These are phyloP conservation scores for Colletotrichum tanaceti DNA, from an alignment of 2,329 filamentous ascomycete species.

Conservation along the genomic window DNA sequence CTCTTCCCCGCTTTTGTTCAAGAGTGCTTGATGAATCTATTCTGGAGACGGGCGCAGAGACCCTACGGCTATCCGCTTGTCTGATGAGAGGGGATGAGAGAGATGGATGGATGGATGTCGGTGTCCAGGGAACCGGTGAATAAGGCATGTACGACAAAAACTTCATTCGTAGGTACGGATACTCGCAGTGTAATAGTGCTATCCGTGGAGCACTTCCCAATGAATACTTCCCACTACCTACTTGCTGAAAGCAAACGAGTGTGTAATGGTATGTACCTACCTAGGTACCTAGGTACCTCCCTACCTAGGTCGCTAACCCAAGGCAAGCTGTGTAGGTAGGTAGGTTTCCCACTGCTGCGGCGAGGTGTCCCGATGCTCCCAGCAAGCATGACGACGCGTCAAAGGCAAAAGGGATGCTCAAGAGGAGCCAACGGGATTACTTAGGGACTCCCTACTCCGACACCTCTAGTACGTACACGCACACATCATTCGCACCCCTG, in stretches of 20 bases:
- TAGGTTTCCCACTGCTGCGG: background rate
- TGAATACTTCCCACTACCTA: too few species aligned
- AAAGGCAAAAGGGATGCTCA: slow-evolving; percentile 14
- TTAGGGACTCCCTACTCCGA: slow-evolving; percentile 9
- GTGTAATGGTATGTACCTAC: too few species aligned
- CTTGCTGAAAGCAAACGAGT: background rate
- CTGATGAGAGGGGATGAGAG: background rate
- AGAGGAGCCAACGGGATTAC: background rate
- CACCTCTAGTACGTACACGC: background rate
- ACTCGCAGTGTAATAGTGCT: background rate
- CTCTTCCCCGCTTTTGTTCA: background rate
- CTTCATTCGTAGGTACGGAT: background rate
- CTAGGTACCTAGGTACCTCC: too few species aligned
- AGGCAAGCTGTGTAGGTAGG: too few species aligned
- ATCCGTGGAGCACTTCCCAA: background rate
- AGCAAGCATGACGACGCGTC: slow-evolving; percentile 33
- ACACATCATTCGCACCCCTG: background rate
- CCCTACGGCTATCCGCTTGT: background rate
- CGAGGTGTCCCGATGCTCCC: background rate
- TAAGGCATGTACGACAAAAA: background rate
- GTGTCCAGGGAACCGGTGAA: background rate
- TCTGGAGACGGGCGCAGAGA: background rate
- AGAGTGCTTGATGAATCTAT: background rate
- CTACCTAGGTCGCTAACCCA: background rate
- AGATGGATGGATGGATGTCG: background rate